A percentile compares a stretch with the other conserved stretches of the same genome.
Evolutionary conservation across 73 alveolate genomes (phyloP).

Genomic region (Symbiodinium natans): DNA sequence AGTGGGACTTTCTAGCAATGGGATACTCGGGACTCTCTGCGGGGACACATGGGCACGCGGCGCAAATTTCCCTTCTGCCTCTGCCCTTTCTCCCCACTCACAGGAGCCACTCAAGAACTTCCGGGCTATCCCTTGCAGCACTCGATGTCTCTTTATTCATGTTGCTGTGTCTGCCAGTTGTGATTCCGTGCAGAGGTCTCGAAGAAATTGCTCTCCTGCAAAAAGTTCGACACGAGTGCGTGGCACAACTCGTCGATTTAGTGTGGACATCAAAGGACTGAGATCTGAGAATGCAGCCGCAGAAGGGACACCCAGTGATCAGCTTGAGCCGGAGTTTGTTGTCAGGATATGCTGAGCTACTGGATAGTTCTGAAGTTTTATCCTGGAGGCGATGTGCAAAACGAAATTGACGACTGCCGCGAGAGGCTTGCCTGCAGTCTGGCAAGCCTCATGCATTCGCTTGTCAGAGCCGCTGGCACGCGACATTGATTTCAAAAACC

Average conservation of each 20-base stretch:
- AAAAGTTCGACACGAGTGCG: slow-evolving; percentile 84
- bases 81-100: too few species aligned
- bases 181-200: slow-evolving; percentile 3
- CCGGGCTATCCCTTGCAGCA: too few species aligned
- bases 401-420: slow-evolving; percentile 91
- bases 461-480: too few species aligned
- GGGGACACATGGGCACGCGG: too few species aligned
- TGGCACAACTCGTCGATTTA: slow-evolving; percentile 77
- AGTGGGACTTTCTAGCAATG: too few species aligned
- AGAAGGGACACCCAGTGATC: background rate
- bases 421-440: slow-evolving; percentile 30
- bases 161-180: background rate
- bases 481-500: too few species aligned
- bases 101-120: too few species aligned
- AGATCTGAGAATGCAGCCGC: too few species aligned
- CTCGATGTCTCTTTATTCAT: too few species aligned
- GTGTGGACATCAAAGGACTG: slow-evolving; percentile 56
- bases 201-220: slow-evolving; percentile 68
- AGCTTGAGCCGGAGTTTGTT: background rate
- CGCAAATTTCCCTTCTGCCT: too few species aligned
- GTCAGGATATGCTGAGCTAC: slow-evolving; percentile 82
- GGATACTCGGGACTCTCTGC: too few species aligned
- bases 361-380: slow-evolving; percentile 81
- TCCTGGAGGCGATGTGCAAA: slow-evolving; percentile 87
- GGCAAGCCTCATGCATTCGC: too few species aligned